Conservation (phyloP, 139 green algal species). For the Ulvella scutata region DNA sequence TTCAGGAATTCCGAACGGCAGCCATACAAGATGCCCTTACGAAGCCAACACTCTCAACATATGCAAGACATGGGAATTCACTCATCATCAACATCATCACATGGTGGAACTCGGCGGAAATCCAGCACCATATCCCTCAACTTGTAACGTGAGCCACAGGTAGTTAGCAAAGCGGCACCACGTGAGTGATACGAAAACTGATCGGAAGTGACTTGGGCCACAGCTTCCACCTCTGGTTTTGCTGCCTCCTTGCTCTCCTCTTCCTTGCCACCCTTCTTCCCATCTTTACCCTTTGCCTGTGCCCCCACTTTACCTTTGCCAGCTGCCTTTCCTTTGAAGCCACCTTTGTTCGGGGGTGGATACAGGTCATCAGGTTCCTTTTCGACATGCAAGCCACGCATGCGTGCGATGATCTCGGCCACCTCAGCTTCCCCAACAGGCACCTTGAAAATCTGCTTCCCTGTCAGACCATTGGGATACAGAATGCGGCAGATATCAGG, state of each 20-base stretch:
- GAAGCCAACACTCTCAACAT: too few relatives aligned
- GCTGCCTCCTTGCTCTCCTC: not conserved
- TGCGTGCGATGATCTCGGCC: not conserved
- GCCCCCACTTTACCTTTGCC: not conserved
- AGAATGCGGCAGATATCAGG: constrained; percentile 15
- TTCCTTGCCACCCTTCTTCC: not conserved
- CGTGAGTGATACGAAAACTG: constrained; percentile 29
- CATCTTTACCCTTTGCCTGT: not conserved
- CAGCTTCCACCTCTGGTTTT: not conserved
- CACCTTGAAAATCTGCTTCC: constrained; percentile 3
- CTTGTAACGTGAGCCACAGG: constrained; percentile 26
- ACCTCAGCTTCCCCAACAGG: constrained; percentile 15
- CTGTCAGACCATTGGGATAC: constrained; percentile 22
- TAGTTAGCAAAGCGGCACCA: constrained; percentile 23
- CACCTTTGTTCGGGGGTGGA: not conserved
- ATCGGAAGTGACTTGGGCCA: constrained; percentile 17
- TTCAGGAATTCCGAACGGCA: too few relatives aligned
- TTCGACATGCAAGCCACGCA: constrained; percentile 6
- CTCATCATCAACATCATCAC: too few relatives aligned
- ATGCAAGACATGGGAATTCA: too few relatives aligned
- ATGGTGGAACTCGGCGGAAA: not conserved
- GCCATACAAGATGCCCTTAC: too few relatives aligned
- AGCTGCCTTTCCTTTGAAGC: not conserved
- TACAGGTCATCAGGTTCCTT: not conserved
- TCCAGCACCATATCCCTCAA: constrained; percentile 23